phyloP scores from a whole-genome alignment of 768 basidiomycete species.

The Kondoa malvinella region DNA sequence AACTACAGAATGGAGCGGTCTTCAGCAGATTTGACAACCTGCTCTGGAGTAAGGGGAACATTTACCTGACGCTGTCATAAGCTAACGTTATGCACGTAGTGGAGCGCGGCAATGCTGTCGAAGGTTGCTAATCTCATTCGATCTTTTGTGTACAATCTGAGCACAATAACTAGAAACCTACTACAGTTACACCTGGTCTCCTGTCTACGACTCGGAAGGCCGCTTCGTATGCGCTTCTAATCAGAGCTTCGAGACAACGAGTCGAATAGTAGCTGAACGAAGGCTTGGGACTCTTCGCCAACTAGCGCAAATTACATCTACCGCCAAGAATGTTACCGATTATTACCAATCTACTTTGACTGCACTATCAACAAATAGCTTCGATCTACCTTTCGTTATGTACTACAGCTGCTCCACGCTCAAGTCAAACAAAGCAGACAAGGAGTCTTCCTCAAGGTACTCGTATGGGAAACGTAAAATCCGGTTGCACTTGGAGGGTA shows the following conservation, averaged over 20 bases:
- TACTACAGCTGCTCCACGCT: not conserved
- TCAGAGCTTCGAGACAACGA: not conserved
- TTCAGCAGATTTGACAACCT: not conserved
- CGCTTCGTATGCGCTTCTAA: not conserved
- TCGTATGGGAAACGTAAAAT: not conserved
- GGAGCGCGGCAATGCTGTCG: too few species aligned
- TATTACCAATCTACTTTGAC: not conserved
- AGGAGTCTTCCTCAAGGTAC: not conserved
- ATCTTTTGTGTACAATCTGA: too few species aligned
- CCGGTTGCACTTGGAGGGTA: too few species aligned
- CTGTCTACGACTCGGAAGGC: too few species aligned
- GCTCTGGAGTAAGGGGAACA: not conserved
- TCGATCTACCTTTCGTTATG: not conserved
- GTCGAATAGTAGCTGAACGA: not conserved
- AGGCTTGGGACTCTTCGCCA: slow-evolving; percentile 9
- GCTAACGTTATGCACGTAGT: too few species aligned
- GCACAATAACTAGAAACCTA: too few species aligned
- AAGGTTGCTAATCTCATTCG: too few species aligned
- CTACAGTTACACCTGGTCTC: not conserved
- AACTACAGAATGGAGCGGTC: not conserved
- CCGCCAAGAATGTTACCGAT: not conserved
- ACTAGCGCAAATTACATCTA: slow-evolving; percentile 10
- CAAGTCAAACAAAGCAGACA: not conserved
- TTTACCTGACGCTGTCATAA: too few species aligned
- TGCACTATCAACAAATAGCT: not conserved